phyloP scores from a whole-genome alignment of 2,329 filamentous ascomycete species.

The Phoma sp. region DNA sequence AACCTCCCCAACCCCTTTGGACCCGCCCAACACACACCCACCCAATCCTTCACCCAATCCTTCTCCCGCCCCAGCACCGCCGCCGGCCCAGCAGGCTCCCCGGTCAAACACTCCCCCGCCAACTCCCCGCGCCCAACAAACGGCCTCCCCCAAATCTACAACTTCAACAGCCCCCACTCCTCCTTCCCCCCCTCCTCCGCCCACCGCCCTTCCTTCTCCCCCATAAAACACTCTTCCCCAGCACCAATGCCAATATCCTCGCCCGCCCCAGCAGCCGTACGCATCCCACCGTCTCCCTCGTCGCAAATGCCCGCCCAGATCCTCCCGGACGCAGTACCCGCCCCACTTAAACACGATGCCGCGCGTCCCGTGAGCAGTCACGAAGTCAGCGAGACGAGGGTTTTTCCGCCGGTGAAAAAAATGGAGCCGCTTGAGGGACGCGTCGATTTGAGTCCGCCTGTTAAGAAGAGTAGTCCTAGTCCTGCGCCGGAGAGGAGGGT shows the following conservation, averaged over 20 bases:
- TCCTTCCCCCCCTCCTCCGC: constrained; percentile 52
- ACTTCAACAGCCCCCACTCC: constrained; percentile 55
- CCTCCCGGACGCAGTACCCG: constrained; percentile 47
- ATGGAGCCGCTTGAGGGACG: too few relatives aligned
- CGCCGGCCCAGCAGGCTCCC: constrained; percentile 38
- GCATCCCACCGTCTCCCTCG: constrained; percentile 40
- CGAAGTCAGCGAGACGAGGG: constrained; percentile 49
- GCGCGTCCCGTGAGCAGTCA: constrained; percentile 43
- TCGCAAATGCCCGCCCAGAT: constrained; percentile 45
- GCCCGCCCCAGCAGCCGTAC: constrained; percentile 33
- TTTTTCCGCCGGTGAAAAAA: constrained; percentile 65
- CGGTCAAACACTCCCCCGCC: constrained; percentile 46
- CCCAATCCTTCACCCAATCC: constrained; percentile 31
- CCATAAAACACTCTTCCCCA: constrained; percentile 50
- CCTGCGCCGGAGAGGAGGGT: constrained; percentile 9
- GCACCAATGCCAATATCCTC: constrained; percentile 45
- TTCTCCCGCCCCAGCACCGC: constrained; percentile 44
- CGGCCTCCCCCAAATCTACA: constrained; percentile 39
- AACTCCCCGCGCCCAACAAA: constrained; percentile 46
- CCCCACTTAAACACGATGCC: constrained; percentile 57
- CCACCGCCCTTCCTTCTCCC: constrained; percentile 47
- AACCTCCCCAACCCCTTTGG: constrained; percentile 34
- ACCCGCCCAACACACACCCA: constrained; percentile 22
- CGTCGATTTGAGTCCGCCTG: constrained; percentile 66
- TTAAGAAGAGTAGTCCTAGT: constrained; percentile 56